These are phyloP conservation scores for Pythium sp. DNA, from an alignment of 352 stramenopile genomes.

Conservation along the genomic window DNA sequence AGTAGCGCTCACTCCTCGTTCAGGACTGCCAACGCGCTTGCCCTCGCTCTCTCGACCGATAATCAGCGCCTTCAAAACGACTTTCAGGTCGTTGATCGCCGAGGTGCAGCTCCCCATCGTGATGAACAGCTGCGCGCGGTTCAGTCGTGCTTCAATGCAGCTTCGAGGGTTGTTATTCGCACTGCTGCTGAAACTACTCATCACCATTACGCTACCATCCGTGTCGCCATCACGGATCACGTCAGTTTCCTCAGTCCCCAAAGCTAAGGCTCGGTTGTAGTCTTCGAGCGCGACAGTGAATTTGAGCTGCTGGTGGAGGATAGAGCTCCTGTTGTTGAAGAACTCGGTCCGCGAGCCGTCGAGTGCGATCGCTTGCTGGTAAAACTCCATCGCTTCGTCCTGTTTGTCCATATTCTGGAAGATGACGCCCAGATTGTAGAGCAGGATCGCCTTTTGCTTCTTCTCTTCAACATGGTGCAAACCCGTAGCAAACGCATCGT, in stretches of 20 bases:
- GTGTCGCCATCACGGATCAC: neutral
- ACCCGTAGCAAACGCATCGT: constrained; percentile 36
- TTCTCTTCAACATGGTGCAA: constrained; percentile 26
- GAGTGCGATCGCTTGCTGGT: constrained; percentile 46
- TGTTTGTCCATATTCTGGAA: constrained; percentile 36
- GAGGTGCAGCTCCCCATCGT: constrained; percentile 42
- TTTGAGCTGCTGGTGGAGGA: constrained; percentile 51
- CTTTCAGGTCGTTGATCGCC: constrained; percentile 35
- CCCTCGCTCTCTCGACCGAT: neutral
- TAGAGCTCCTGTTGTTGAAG: constrained; percentile 57
- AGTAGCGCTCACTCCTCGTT: neutral
- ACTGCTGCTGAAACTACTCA: neutral
- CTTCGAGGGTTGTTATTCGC: constrained; percentile 5
- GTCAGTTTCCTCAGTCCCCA: neutral
- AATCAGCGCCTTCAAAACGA: constrained; percentile 14
- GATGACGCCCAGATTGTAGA: constrained; percentile 48
- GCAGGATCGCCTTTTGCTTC: constrained; percentile 32
- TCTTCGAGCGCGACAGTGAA: constrained; percentile 50
- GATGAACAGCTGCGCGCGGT: constrained; percentile 58
- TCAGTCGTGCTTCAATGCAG: constrained; percentile 38
- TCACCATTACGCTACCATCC: neutral
- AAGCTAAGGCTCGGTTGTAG: constrained; percentile 41
- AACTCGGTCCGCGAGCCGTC: constrained; percentile 40
- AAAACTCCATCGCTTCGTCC: constrained; percentile 48
- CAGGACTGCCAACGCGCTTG: neutral